Base-by-base conservation (phyloP, 352 stramenopile species). In the Phytophthora sansomeana region DNA sequence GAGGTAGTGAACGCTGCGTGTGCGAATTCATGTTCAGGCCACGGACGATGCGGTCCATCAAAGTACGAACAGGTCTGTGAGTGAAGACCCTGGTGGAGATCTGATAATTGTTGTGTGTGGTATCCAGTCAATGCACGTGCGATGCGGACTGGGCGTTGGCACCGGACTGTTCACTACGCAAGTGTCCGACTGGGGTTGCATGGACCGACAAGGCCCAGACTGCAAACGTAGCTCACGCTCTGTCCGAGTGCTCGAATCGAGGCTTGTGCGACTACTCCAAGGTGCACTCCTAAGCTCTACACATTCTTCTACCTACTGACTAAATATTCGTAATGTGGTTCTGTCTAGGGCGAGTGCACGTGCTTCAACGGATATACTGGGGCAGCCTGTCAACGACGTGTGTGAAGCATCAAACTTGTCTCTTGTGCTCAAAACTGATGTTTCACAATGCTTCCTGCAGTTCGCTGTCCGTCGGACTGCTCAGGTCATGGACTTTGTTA, bases 161-260 rank as follows among this genome's bases (percentile, higher is more conserved):
- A 0, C 81, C 85, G 1, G 87, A 96, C 51, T 96, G 87, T 52
- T 93, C 85, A 3, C 57, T 78, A 44, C 79, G 80, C 14, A 84
- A 83, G 38, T 97, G 88, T 48, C 83, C 90, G 5, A 85, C 52
- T 10, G 89, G 84, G 0, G 50, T 80, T 13, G 87, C 87, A 4
- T 97, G 89, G 89, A 74, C 83, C 6, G 87, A 96, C 67, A 94
- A 97, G 54, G 90, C 89, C 5, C 83, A 63, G 6, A 74, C 83
- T 8, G 30, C 77, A 4, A 90, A 90, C 56, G 62, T 61, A 8
- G 83, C 83, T 0, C 81, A 92, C 41, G 78, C 75, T n/a, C n/a
- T 33, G 4, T 55, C 64, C 29, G 83, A 92, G 57, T 92, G 81
- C 53, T 92, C 83, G 1, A 90, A 90, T 58, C 74, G 83, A 5